A percentile compares a stretch with the other conserved stretches of the same genome.
These are phyloP conservation scores for Pseudogymnoascus sp. DNA, from an alignment of 2,329 filamentous ascomycete species.

Conservation along the genomic window DNA sequence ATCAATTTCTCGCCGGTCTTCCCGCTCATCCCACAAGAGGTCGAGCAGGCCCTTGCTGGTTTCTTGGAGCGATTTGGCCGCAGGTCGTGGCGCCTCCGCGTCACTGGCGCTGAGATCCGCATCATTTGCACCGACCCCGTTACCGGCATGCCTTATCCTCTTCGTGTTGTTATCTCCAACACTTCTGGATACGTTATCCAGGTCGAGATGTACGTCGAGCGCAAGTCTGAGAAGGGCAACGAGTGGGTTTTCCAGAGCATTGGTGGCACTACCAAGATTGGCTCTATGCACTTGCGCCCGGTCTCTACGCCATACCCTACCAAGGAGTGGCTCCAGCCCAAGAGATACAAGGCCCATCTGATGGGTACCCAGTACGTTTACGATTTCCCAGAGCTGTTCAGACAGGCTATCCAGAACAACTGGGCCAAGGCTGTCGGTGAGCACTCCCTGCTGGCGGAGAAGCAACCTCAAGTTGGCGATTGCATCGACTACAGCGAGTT, in stretches of 20 bases:
- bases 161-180: slow-evolving; percentile 95
- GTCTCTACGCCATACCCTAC: slow-evolving; percentile 91
- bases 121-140: slow-evolving; percentile 91
- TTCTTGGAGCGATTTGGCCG: slow-evolving; percentile 96
- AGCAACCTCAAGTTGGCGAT: slow-evolving; percentile 77
- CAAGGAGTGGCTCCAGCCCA: slow-evolving; percentile 97
- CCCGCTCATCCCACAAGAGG: slow-evolving; percentile 79
- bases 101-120: slow-evolving; percentile 94
- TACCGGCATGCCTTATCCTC: slow-evolving; percentile 78
- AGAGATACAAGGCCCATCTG: slow-evolving; percentile 97
- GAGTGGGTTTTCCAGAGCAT: slow-evolving; percentile 99
- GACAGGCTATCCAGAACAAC: slow-evolving; percentile 92
- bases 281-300: slow-evolving; percentile 85
- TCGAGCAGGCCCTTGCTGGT: slow-evolving; percentile 85
- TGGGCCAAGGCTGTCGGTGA: slow-evolving; percentile 73
- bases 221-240: slow-evolving; percentile 87
- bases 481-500: slow-evolving; percentile 93
- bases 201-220: slow-evolving; percentile 95
- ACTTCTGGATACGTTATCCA: slow-evolving; percentile 97
- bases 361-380: slow-evolving; percentile 99
- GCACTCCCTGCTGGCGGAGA: slow-evolving; percentile 66
- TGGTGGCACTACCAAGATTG: slow-evolving; percentile 88
- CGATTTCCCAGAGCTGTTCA: slow-evolving; percentile 98
- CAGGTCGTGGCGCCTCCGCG: slow-evolving; percentile 90
- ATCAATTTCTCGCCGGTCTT: slow-evolving; percentile 99